Conservation (phyloP, 495 filamentous ascomycete genomes). For the Penicillium desertorum region DNA sequence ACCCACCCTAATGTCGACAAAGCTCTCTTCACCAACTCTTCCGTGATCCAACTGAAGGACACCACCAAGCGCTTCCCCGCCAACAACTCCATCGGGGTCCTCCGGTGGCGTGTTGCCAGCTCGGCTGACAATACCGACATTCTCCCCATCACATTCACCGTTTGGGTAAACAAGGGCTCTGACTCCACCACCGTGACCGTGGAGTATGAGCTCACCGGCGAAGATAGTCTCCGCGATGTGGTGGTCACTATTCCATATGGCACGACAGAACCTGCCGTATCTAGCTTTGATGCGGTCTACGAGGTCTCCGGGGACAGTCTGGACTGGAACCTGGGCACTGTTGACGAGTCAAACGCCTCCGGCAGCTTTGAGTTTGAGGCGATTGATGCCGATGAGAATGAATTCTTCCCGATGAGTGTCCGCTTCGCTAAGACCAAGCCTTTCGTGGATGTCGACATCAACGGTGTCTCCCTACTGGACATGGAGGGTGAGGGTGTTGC, state of each 20-base stretch:
- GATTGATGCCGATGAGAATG: constrained; percentile 74
- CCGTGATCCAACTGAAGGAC: constrained; percentile 82
- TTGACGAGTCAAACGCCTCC: constrained; percentile 75
- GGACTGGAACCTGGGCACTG: constrained; percentile 85
- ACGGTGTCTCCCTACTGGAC: constrained; percentile 68
- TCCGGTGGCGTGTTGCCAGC: constrained; percentile 80
- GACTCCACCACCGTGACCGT: constrained; percentile 82
- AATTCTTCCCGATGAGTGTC: constrained; percentile 96
- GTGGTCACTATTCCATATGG: constrained; percentile 81
- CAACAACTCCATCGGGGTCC: constrained; percentile 83
- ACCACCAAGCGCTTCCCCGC: constrained; percentile 81
- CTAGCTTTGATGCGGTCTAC: constrained; percentile 88
- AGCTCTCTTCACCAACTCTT: constrained; percentile 71
- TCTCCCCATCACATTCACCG: constrained; percentile 85
- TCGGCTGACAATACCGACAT: constrained; percentile 72
- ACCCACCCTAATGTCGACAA: constrained; percentile 96
- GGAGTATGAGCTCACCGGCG: constrained; percentile 87
- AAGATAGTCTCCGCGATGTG: constrained; percentile 76
- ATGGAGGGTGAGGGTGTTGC: constrained; percentile 73
- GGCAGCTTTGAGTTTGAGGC: constrained; percentile 95
- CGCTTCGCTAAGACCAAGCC: constrained; percentile 83
- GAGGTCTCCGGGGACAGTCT: constrained; percentile 91
- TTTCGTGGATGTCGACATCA: constrained; percentile 87
- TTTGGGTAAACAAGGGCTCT: constrained; percentile 88
- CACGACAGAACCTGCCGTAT: constrained; percentile 79